phyloP scores from a whole-genome alignment of 2,329 filamentous ascomycete species.

The Pyrenophora graminea region DNA sequence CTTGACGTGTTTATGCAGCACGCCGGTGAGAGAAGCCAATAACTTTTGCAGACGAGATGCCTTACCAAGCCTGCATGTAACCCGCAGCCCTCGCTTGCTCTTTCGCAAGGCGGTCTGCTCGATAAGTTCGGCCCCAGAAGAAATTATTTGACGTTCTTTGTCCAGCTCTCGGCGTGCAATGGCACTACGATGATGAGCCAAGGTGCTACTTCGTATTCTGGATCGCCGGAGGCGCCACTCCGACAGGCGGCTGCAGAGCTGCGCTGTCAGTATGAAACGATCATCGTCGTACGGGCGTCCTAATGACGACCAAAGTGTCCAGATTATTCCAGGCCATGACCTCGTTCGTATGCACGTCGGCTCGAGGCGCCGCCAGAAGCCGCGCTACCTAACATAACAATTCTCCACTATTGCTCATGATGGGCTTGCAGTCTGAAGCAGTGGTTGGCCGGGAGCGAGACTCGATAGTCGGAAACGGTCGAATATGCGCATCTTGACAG shows the following conservation, averaged over 20 bases:
- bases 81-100: constrained; percentile 34
- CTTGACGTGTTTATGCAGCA: constrained; percentile 46
- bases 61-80: constrained; percentile 40
- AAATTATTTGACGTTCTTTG: constrained; percentile 15
- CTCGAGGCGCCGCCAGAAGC: constrained; percentile 18
- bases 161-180: constrained; percentile 14
- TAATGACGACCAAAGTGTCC: constrained; percentile 5
- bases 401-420: constrained; percentile 20
- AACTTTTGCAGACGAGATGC: constrained; percentile 39
- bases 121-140: constrained; percentile 37
- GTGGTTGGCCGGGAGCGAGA: constrained; percentile 10
- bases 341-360: constrained; percentile 20
- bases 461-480: neutral
- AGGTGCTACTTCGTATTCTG: constrained; percentile 11
- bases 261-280: constrained; percentile 7
- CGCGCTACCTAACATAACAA: constrained; percentile 23
- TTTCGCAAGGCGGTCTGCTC: constrained; percentile 26
- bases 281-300: neutral
- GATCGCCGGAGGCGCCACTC: constrained; percentile 15
- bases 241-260: constrained; percentile 12
- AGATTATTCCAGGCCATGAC: constrained; percentile 16
- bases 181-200: constrained; percentile 14
- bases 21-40: constrained; percentile 40
- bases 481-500: constrained; percentile 6
- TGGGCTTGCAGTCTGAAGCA: constrained; percentile 32